Conservation (phyloP, 306 rosid species). For the Gleditsia sinensis region DNA sequence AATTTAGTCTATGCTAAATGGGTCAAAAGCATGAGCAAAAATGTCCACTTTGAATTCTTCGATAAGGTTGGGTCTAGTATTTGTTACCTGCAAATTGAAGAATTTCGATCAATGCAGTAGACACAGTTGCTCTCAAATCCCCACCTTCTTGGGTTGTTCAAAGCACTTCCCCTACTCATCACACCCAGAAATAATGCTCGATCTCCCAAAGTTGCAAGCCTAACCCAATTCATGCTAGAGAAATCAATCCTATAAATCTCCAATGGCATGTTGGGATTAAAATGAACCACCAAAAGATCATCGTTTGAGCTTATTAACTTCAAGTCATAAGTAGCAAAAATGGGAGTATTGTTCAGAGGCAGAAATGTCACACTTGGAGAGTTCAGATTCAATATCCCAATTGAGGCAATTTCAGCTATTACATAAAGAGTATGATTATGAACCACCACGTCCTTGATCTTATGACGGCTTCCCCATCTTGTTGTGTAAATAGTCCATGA, state of each 20-base stretch:
- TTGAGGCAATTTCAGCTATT: not conserved
- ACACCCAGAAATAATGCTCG: conserved; percentile 1
- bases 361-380: not conserved
- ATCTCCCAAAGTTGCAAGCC: conserved; percentile 5
- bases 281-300: conserved; percentile 25
- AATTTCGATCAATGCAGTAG: not conserved
- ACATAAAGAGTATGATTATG: not conserved
- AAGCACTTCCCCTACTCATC: not conserved
- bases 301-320: conserved; percentile 15
- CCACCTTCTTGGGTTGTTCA: conserved; percentile 18
- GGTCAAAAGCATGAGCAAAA: too few species aligned
- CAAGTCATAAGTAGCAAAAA: not conserved
- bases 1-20: too few species aligned
- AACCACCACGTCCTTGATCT: not conserved
- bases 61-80: too few species aligned
- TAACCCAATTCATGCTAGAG: not conserved
- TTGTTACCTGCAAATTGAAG: not conserved
- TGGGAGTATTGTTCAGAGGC: not conserved
- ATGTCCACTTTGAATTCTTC: too few species aligned
- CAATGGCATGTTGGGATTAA: not conserved
- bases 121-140: conserved; percentile 15
- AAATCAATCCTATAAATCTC: conserved; percentile 21
- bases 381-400: conserved; percentile 22
- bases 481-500: not conserved
- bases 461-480: not conserved